Evolutionary conservation across 768 basidiomycete species (phyloP), one percentile per base, ranked within the genome.

Genomic region (Russula earlei): DNA sequence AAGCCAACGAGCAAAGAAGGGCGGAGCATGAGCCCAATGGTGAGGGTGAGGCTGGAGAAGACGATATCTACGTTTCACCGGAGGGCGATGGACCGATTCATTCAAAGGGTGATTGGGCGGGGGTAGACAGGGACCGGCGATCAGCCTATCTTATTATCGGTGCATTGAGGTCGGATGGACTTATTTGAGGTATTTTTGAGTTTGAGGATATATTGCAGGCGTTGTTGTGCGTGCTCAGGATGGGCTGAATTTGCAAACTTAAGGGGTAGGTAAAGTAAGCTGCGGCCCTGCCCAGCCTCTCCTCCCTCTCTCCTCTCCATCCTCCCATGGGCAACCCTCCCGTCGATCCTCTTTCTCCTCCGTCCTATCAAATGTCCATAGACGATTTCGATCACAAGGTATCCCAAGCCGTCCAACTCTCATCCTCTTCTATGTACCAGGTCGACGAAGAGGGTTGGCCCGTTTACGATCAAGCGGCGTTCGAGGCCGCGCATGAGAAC

Each of bases 111-210:
- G 88, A 90, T 63, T 91, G 89, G 88, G 67, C 76, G 27, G 88
- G 88, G 1, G 75, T 87, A 36, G 85, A 89, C 63, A 78, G 87
- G 66, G 88, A 91, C 65, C 77, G 84, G 52, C 72, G 87, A 56
- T 87, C 87, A 11, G 87, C 88, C 20, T 90, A 81, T 70, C 68
- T 87, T 64, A 88, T 90, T 53, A 81, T 88, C 63, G 86, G 87
- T 45, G 85, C 84, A 19, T 67, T 91, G 61, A 79, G 78, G 62
- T 81, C 81, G 15, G 88, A 91, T 67, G 84, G 83, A 5, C 75
- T 90, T 20, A 65, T 90, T 40, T 81, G 58, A 69, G 17, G n/a
- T n/a, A n/a, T n/a, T n/a, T n/a, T n/a, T n/a, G n/a, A n/a, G n/a
- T n/a, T n/a, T n/a, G n/a, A n/a, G n/a, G n/a, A n/a, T n/a, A n/a